A percentile compares a stretch with the other conserved stretches of the same genome.
These are phyloP conservation scores for Penicillium salamii DNA, from an alignment of 495 filamentous ascomycete species.

Conservation along the genomic window DNA sequence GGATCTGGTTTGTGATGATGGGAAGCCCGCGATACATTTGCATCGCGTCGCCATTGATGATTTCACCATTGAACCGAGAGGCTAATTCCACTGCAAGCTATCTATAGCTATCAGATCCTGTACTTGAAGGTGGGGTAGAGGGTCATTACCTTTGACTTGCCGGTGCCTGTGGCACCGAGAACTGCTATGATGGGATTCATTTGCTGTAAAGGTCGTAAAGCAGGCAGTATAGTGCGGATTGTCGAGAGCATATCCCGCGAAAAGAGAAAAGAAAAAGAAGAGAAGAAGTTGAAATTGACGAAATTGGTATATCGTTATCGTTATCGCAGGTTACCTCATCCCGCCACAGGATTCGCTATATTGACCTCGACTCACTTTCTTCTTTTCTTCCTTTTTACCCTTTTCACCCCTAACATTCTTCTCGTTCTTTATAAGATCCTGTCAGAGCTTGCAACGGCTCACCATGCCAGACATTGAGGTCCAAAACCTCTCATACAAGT, in stretches of 20 bases:
- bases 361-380: neutral
- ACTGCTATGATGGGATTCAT: constrained; percentile 73
- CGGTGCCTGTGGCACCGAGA: constrained; percentile 90
- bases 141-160: constrained; percentile 85
- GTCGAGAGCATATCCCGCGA: constrained; percentile 24
- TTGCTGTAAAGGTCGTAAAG: constrained; percentile 20
- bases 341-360: too few species aligned
- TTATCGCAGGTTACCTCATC: constrained; percentile 14
- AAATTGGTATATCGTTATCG: too few species aligned
- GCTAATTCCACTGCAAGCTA: constrained; percentile 94
- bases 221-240: neutral
- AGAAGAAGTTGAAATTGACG: too few species aligned
- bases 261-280: constrained; percentile 1
- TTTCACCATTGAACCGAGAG: constrained; percentile 79
- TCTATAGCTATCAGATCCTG: constrained; percentile 33
- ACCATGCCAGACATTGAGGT: constrained; percentile 62
- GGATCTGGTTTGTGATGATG: constrained; percentile 93
- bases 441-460: neutral
- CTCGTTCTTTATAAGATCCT: neutral
- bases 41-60: constrained; percentile 99
- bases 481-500: constrained; percentile 78
- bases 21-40: constrained; percentile 93
- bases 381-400: neutral
- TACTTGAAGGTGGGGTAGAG: neutral
- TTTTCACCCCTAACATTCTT: neutral